A percentile compares a stretch with the other conserved stretches of the same genome.
These are phyloP conservation scores for Talaromyces sp. DNA, from an alignment of 2,329 filamentous ascomycete genomes.

Conservation along the genomic window DNA sequence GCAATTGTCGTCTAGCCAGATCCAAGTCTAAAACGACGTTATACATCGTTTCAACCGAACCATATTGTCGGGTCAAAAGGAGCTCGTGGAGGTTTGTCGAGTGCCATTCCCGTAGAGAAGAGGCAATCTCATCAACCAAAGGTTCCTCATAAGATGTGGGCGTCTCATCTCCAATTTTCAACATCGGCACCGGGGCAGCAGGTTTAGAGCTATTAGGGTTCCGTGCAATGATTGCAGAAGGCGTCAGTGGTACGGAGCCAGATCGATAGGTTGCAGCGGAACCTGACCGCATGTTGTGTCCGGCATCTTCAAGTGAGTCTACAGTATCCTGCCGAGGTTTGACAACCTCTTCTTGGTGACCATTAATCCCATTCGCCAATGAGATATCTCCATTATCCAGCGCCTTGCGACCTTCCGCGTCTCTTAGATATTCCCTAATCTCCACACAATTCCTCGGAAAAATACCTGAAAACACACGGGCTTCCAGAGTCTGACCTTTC, in stretches of 20 bases:
- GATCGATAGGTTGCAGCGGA: constrained; percentile 30
- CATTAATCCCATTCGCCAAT: constrained; percentile 30
- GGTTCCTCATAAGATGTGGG: constrained; percentile 86
- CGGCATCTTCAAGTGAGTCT: constrained; percentile 19
- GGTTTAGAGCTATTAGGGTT: constrained; percentile 67
- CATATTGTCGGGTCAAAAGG: constrained; percentile 77
- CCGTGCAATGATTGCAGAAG: constrained; percentile 42
- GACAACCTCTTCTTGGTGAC: constrained; percentile 35
- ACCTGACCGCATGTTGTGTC: constrained; percentile 25
- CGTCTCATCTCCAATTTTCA: constrained; percentile 96
- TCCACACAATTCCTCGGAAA: constrained; percentile 95
- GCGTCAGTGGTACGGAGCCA: constrained; percentile 34
- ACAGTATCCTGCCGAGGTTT: constrained; percentile 2
- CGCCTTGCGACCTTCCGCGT: constrained; percentile 51
- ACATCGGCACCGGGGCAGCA: constrained; percentile 89
- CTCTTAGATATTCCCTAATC: constrained; percentile 85
- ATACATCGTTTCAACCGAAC: constrained; percentile 74
- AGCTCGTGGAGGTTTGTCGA: constrained; percentile 94
- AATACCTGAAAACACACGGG: constrained; percentile 96
- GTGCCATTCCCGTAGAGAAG: constrained; percentile 96
- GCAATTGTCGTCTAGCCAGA: constrained; percentile 77
- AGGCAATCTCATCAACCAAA: constrained; percentile 94
- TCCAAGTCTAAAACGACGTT: constrained; percentile 79
- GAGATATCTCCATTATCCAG: constrained; percentile 38
- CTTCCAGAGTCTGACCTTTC: constrained; percentile 89